Evolutionary conservation across 768 basidiomycete genomes (phyloP), one percentile per base, ranked within the genome.

Genomic region (Lentinula guzmanii): DNA sequence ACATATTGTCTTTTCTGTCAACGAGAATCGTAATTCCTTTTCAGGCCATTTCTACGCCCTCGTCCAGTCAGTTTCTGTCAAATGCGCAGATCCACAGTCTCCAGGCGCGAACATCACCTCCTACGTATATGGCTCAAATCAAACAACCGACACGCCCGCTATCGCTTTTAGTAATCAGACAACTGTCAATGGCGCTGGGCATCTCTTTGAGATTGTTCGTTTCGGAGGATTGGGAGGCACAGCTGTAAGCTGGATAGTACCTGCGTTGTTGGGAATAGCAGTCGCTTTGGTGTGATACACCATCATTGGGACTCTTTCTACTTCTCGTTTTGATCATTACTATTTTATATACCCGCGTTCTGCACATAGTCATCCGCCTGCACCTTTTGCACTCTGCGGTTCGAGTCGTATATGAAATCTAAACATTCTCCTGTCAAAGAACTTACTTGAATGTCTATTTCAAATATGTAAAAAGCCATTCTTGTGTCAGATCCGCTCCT

Each of bases 41-140:
- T 42, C 60, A 82, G 86, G 90, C 50, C 86, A 91, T 70, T 92
- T 90, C 71, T 88, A 87, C 65, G 81, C 85, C 6, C 75, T 84
- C 63, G 76, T 88, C 64, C 73, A 84, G 65, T 84, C 83, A 4
- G 79, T 92, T 57, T 75, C 82, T 21, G 75, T 93, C 67, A 77
- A 82, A 63, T 92, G 91, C 71, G 75, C 79, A 5, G 85, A 87
- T 65, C 73, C 83, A 4, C 58, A 67, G 2, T 58, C 76, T 5
- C 73, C 79, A 1, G 70, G 73, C 11, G 63, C 79, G 28, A 78
- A 81, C 66, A 75, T 82, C 7, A 84, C 84, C 1, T 86, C 86
- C 10, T 90, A 91, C 69, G 76, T 84, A 8, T 91, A 90, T 66
- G 79, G 77, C 62, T 28, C 77, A 46, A 89, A 89, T 70, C 66